These are phyloP conservation scores for Pleodorina starrii DNA, from an alignment of 139 green algal species.

Conservation along the genomic window DNA sequence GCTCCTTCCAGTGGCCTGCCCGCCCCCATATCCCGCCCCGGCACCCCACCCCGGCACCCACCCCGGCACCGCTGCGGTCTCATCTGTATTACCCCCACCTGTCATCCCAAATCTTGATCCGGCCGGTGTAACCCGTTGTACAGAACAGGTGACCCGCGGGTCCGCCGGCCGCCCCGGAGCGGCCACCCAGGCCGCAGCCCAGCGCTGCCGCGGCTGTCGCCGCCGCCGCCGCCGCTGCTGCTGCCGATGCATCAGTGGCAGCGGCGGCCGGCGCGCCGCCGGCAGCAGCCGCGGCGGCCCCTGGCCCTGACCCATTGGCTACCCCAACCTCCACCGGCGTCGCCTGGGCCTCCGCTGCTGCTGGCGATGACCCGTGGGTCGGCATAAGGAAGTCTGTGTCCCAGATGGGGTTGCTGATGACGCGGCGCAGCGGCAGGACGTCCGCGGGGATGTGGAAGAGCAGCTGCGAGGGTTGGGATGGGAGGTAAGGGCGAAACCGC, in stretches of 20 bases:
- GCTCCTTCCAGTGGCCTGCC: no score
- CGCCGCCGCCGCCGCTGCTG: neutral
- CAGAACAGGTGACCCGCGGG: slow-evolving; percentile 26
- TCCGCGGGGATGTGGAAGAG: slow-evolving; percentile 39
- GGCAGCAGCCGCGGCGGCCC: no score
- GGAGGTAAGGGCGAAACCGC: no score
- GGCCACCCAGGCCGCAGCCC: slow-evolving; percentile 20
- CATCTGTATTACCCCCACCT: neutral
- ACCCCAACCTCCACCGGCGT: neutral
- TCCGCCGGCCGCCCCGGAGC: neutral
- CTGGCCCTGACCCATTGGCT: no score
- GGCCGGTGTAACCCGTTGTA: slow-evolving; percentile 25
- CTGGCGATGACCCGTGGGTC: neutral
- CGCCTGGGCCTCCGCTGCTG: neutral
- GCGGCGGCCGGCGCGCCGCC: no score
- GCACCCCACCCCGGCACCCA: no score
- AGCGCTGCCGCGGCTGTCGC: neutral
- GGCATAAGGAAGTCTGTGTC: neutral
- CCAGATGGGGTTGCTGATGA: slow-evolving; percentile 28
- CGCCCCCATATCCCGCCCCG: no score
- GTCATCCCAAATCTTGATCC: slow-evolving; percentile 44
- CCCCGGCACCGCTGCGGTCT: no score
- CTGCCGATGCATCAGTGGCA: no score
- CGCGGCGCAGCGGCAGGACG: neutral
- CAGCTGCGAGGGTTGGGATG: slow-evolving; percentile 31